Conservation (phyloP, 345 rosid species). For the thale cress (Arabidopsis thaliana) region TAIR10.1 NC_003074.8:5223501-5224000, state of each 20-base stretch:
- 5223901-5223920: neutral
- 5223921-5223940: neutral
- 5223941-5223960: neutral
- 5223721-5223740: constrained; percentile 32
- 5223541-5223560: constrained; percentile 9
- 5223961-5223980: neutral
- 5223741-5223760: constrained; percentile 19
- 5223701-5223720: constrained; percentile 30
- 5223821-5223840: constrained; percentile 34
- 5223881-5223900: constrained; percentile 17
- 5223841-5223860: constrained; percentile 29
- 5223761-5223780: neutral
- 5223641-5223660: neutral
- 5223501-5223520: neutral
- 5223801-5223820: constrained; percentile 40
- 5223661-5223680: neutral
- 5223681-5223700: constrained; percentile 17
- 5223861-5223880: constrained; percentile 42
- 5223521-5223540: neutral
- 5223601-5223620: neutral
- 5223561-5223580: neutral
- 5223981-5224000: neutral
- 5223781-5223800: constrained; percentile 25
- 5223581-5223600: constrained; percentile 3
- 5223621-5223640: neutral